Base-by-base conservation (phyloP, 2,329 filamentous ascomycete genomes). In the Spiromastix sp. region DNA sequence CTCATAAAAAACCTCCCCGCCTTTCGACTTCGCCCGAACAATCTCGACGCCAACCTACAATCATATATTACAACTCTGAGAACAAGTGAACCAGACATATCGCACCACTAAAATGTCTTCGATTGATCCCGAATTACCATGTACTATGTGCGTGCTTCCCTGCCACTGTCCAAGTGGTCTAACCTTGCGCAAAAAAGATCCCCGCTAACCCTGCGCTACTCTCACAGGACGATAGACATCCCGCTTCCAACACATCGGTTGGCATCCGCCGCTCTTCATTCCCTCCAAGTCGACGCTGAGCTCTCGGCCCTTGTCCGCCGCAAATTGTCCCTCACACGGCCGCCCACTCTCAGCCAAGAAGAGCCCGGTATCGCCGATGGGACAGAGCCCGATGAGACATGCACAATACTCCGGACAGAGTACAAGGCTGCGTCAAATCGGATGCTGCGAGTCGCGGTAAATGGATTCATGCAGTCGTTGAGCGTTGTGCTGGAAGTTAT, bases 401-500 rank as follows among this genome's bases (percentile, higher is more conserved):
- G 63, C 47, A 71, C 64, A 1, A 60, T 87, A 4, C 67, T 96
- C 32, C 69, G 72, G 41, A 81, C 84, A 7, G 72, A 81, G 41
- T 96, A 96, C 62, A 73, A 71, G 36, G 91, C 91, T 1, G 85
- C 85, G 0, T 96, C 91, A 13, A 94, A 95, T 56, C 80, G 91
- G 47, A 96, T 96, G 89, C 71, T 98, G 39, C 79, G 91, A 29
- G 91, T 98, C 2, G 84, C 89, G 3, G 87, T 95, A 38, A 96
- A 96, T 62, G 85, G 86, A 7, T 95, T 95, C 60, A 86, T 96
- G 70, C 89, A 96, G 51, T 93, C 81, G 48, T 59, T 95, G 37
- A 76, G 77, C 34, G 76, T 95, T 4, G 80, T 95, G 1, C 59
- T 95, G 27, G 83, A 86, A 36, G 82, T 93, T 11, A 94, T 95